Evolutionary conservation across 140 eudicot species (phyloP).

Genomic region (Stevia rebaudiana): DNA sequence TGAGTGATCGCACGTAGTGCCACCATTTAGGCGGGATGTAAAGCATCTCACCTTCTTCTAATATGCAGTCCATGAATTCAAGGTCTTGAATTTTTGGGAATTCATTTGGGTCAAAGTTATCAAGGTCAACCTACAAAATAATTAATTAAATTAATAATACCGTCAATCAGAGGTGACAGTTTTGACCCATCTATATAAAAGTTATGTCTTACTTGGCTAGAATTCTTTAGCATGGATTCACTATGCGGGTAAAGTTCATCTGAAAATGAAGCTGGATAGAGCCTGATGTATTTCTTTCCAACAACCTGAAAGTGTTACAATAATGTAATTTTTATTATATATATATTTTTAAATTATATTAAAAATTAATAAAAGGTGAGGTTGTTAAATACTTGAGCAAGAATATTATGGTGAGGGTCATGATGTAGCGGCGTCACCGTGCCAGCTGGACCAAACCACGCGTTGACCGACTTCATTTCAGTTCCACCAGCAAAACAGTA

Average conservation of each 20-base stretch:
- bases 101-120: slow-evolving; percentile 64
- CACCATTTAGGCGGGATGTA: slow-evolving; percentile 99
- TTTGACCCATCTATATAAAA: background rate
- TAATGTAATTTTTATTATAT: background rate
- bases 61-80: slow-evolving; percentile 79
- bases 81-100: slow-evolving; percentile 61
- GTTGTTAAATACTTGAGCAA: slow-evolving; percentile 69
- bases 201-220: slow-evolving; percentile 67
- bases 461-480: slow-evolving; percentile 81
- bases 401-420: slow-evolving; percentile 97
- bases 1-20: slow-evolving; percentile 95
- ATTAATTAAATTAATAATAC: background rate
- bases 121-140: slow-evolving; percentile 87
- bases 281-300: slow-evolving; percentile 88
- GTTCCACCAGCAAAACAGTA: slow-evolving; percentile 95
- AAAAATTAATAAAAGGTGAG: slow-evolving; percentile 4
- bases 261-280: slow-evolving; percentile 76
- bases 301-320: slow-evolving; percentile 56
- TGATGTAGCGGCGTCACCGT: slow-evolving; percentile 98
- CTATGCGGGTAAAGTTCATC: slow-evolving; percentile 86
- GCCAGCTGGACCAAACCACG: slow-evolving; percentile 99
- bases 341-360: no score
- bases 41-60: slow-evolving; percentile 98
- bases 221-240: slow-evolving; percentile 84
- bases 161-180: background rate